Evolutionary conservation across 495 filamentous ascomycete genomes (phyloP).

Genomic region (Schizothecium vesticola): DNA sequence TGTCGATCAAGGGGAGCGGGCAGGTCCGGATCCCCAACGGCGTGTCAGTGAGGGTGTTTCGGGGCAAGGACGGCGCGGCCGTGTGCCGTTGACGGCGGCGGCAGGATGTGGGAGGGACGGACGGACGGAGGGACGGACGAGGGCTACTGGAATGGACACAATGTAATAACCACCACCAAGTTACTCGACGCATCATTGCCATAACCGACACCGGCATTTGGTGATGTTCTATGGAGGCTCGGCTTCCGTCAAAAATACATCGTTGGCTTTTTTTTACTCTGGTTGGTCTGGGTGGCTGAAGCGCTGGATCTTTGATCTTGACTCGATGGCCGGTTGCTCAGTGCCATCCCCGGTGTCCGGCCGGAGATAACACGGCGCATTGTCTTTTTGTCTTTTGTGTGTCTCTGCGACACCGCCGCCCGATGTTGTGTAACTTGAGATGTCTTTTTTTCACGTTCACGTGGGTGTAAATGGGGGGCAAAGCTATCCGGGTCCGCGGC

Average conservation of each 20-base stretch:
- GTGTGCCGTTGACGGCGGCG: background rate
- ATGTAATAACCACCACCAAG: background rate
- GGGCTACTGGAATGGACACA: background rate
- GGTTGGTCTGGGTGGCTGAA: background rate
- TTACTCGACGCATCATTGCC: background rate
- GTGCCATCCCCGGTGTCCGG: background rate
- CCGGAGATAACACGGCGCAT: background rate
- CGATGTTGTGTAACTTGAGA: background rate
- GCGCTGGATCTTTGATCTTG: background rate
- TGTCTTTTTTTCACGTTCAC: background rate
- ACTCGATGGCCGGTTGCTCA: background rate
- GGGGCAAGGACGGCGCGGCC: background rate
- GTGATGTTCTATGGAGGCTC: background rate
- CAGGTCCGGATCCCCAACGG: background rate
- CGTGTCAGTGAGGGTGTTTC: conserved; percentile 2
- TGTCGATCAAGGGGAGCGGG: conserved; percentile 1
- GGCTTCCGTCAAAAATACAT: background rate
- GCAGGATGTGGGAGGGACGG: background rate
- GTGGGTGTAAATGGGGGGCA: background rate
- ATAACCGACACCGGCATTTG: background rate
- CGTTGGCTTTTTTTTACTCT: background rate
- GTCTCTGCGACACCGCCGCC: background rate
- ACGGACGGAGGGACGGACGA: background rate
- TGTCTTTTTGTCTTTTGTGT: background rate
- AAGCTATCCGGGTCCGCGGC: background rate